phyloP scores from a whole-genome alignment of 2,329 filamentous ascomycete species.

The Aspergillus pseudotamarii region DNA sequence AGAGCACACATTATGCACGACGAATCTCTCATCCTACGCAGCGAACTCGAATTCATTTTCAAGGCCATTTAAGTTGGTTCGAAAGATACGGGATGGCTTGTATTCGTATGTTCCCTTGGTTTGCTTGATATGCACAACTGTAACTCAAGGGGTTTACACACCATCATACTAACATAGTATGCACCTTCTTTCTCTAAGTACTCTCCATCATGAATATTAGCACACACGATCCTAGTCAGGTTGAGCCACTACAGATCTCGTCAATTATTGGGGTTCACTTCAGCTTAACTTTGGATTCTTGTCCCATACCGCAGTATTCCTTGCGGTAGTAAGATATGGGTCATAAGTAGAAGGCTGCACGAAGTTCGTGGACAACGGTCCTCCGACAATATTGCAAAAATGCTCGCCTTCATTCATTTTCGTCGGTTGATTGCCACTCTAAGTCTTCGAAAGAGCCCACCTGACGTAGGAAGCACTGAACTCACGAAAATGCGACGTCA shows the following conservation, averaged over 20 bases:
- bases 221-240: background rate
- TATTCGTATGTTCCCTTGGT: background rate
- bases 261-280: background rate
- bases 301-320: background rate
- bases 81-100: background rate
- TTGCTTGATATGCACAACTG: background rate
- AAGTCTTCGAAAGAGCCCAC: background rate
- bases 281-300: background rate
- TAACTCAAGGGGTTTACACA: background rate
- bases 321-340: background rate
- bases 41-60: background rate
- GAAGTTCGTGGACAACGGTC: background rate
- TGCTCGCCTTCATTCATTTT: background rate
- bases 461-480: background rate
- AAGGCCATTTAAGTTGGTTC: background rate
- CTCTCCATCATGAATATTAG: background rate
- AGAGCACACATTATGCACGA: background rate
- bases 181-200: background rate
- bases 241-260: background rate
- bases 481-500: background rate
- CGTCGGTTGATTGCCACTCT: background rate
- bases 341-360: background rate
- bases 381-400: slow-evolving; percentile 11
- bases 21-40: background rate
- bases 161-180: background rate